Evolutionary conservation across 2,329 filamentous ascomycete genomes (phyloP).

Genomic region (Calonectria leucothoes): DNA sequence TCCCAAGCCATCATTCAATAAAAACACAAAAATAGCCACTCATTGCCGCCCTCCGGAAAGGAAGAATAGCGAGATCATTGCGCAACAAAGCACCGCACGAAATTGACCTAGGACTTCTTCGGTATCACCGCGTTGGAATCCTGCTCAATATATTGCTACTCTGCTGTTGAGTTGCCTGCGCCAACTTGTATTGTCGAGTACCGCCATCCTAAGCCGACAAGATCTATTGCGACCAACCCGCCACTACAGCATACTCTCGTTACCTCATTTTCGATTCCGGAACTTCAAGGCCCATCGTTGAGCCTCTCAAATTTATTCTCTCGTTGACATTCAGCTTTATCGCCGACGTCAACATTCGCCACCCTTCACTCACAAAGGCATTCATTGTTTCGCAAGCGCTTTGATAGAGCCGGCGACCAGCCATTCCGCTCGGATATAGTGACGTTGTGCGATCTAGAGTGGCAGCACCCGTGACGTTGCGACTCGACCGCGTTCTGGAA

Average conservation of each 20-base stretch:
- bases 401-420: conserved; percentile 22
- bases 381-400: conserved; percentile 30
- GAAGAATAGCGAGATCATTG: conserved; percentile 18
- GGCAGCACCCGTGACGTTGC: conserved; percentile 33
- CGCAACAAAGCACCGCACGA: conserved; percentile 20
- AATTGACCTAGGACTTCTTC: conserved; percentile 17
- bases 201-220: conserved; percentile 23
- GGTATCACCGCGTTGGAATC: conserved; percentile 21
- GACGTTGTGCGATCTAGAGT: conserved; percentile 32
- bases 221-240: background rate
- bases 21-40: background rate
- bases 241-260: background rate
- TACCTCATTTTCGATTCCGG: conserved; percentile 4
- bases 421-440: conserved; percentile 27
- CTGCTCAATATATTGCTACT: conserved; percentile 13
- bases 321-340: background rate
- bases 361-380: conserved; percentile 18
- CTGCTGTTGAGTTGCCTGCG: conserved; percentile 16
- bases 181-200: conserved; percentile 25
- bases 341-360: background rate
- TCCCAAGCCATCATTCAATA: background rate
- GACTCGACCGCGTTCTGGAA: conserved; percentile 37
- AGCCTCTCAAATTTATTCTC: conserved; percentile 15
- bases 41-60: conserved; percentile 4
- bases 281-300: conserved; percentile 9